phyloP scores from a whole-genome alignment of 345 rosid species.

The Euclidium syriacum region DNA sequence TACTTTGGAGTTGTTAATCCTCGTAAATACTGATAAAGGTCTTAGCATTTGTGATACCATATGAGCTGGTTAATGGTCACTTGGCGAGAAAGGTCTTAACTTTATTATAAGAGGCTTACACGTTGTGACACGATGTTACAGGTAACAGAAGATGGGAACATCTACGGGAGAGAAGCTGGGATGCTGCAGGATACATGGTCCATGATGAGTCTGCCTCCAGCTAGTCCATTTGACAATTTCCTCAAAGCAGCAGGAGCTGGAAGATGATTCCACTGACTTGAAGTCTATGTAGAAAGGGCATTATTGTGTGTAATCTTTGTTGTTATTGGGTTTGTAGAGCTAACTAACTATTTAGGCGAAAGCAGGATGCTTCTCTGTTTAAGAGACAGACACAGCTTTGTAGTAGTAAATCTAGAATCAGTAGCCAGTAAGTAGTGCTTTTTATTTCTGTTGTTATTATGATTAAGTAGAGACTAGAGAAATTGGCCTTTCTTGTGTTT shows the following conservation, averaged over 20 bases:
- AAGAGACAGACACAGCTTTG: neutral
- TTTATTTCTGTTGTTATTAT: neutral
- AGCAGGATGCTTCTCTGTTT: constrained; percentile 1
- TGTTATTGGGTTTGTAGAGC: constrained; percentile 10
- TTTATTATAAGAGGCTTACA: neutral
- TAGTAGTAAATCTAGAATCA: constrained; percentile 9
- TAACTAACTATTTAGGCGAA: constrained; percentile 14
- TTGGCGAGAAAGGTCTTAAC: constrained; percentile 2
- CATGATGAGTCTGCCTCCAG: constrained; percentile 78
- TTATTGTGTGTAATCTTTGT: constrained; percentile 10
- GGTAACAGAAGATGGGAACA: constrained; percentile 21
- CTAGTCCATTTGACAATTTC: constrained; percentile 92
- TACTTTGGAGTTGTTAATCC: no score
- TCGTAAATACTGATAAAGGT: neutral
- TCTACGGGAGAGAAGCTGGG: constrained; percentile 21
- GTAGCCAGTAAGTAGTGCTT: constrained; percentile 6
- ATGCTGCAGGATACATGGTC: constrained; percentile 39
- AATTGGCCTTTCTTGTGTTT: neutral
- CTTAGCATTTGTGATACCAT: neutral
- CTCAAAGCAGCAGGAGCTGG: constrained; percentile 75
- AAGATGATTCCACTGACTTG: constrained; percentile 18
- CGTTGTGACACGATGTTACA: neutral
- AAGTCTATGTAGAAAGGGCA: constrained; percentile 16
- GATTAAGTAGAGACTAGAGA: constrained; percentile 8
- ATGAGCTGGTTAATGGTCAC: neutral